Conservation (phyloP, 2,329 filamentous ascomycete genomes). For the Phoma herbarum region DNA sequence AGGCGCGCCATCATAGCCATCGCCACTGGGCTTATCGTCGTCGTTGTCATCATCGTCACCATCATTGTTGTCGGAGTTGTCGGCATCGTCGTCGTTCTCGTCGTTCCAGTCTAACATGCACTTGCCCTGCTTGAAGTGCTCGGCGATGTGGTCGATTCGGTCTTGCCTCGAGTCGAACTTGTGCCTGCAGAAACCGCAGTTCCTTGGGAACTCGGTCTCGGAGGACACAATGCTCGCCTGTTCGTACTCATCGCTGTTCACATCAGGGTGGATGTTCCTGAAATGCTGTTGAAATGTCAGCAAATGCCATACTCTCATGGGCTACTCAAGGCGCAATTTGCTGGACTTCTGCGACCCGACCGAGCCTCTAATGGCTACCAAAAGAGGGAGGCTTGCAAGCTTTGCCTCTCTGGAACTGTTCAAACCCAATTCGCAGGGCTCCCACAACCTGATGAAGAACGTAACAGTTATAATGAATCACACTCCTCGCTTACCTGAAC, state of each 20-base stretch:
- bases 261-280: constrained; percentile 48
- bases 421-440: not conserved
- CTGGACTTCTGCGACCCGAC: not conserved
- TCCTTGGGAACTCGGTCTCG: constrained; percentile 47
- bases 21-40: constrained; percentile 39
- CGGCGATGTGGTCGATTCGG: constrained; percentile 51
- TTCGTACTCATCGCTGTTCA: constrained; percentile 45
- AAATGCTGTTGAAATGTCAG: constrained; percentile 39
- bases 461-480: not conserved
- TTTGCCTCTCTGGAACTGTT: not conserved
- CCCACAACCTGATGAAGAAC: not conserved
- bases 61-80: constrained; percentile 38
- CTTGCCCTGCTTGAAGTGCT: constrained; percentile 51
- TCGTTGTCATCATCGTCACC: constrained; percentile 38
- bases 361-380: not conserved
- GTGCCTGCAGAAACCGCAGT: constrained; percentile 50
- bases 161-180: constrained; percentile 47
- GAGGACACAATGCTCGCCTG: constrained; percentile 44
- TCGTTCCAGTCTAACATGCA: constrained; percentile 52
- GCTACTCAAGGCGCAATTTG: not conserved
- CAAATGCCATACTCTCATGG: not conserved
- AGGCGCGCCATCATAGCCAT: constrained; percentile 35
- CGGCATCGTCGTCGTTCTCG: constrained; percentile 35
- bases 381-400: not conserved
- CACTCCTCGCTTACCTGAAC: constrained; percentile 31